Base-by-base conservation (phyloP, 441 rosid species). In the Hura crepitans region DNA sequence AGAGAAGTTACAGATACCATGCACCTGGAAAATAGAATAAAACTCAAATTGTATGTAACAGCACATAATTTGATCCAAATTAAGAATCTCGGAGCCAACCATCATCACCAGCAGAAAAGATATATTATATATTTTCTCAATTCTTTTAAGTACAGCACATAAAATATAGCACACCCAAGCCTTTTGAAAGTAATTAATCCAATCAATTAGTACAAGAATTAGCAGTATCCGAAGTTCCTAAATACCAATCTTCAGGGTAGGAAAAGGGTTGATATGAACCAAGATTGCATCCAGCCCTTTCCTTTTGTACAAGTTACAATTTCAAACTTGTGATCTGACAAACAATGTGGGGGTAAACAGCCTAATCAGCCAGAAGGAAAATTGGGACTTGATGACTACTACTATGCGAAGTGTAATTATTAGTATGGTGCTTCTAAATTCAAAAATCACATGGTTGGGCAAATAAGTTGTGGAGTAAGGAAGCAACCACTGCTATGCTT, bases 401-500 rank as follows among this genome's bases (percentile, higher is more conserved):
- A 31, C 64, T 33, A 43, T 39, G 59, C 10, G 39, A 69, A 59
- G 37, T 20, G 49, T 47, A 0, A 72, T 72, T 66, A 3, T 20
- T 46, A n/a, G 9, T 55, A 27, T 46, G 72, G 13, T 30, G n/a
- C 47, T 62, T 70, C 68, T 65, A 65, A 17, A 47, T 37, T 62
- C 13, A 54, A 60, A 75, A 67, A 76, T 85, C 84, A 84, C 18
- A 74, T 22, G 71, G 78, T 51, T 83, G 78, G 25, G 75, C 50
- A 68, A 94, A 94, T 27, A 90, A 80, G 76, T 94, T 86, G 43
- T 62, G 68, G 60, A 94, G 93, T 65, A 94, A 78, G 61, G 97
- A 91, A 62, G 92, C 88, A 62, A 94, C 97, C 18, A 92, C 99
- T 2, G 96, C 96, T 62, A 86, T 72, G 72, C 97, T 90, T 74